These are phyloP conservation scores for Podaxis sp. DNA, from an alignment of 768 basidiomycete species.

Conservation along the genomic window DNA sequence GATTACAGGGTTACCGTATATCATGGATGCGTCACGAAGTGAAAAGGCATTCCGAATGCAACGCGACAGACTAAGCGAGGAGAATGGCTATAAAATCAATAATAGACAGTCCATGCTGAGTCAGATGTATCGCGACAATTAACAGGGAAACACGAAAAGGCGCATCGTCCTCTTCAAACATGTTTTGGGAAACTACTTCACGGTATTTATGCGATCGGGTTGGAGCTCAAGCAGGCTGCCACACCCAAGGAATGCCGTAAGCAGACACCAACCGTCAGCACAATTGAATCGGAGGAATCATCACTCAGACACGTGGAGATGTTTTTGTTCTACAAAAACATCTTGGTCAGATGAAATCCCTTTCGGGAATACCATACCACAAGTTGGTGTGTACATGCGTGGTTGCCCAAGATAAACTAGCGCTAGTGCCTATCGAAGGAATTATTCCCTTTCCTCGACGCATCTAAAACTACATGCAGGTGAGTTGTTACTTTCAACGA, in stretches of 20 bases:
- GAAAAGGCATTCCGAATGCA: too few relatives aligned
- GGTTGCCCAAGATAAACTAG: slow-evolving; percentile 5
- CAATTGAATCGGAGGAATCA: background rate
- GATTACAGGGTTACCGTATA: too few relatives aligned
- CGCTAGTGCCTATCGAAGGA: background rate
- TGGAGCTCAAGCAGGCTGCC: background rate
- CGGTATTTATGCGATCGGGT: too few relatives aligned
- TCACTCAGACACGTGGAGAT: background rate
- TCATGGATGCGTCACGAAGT: too few relatives aligned
- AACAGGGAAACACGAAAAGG: too few relatives aligned
- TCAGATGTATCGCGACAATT: too few relatives aligned
- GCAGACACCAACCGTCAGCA: background rate
- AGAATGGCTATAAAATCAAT: too few relatives aligned
- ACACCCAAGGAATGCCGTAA: background rate
- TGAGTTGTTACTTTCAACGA: background rate
- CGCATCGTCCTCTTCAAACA: too few relatives aligned
- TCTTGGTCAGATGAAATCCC: too few relatives aligned
- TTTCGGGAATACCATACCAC: slow-evolving; percentile 2
- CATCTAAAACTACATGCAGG: background rate
- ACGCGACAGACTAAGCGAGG: too few relatives aligned
- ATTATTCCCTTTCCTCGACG: background rate
- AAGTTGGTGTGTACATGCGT: slow-evolving; percentile 1
- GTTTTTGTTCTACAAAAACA: background rate
- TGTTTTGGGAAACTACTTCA: too few relatives aligned
- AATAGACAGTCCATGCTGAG: too few relatives aligned